phyloP scores from a whole-genome alignment of 257 asterid genomes.

The Catharanthus roseus region DNA sequence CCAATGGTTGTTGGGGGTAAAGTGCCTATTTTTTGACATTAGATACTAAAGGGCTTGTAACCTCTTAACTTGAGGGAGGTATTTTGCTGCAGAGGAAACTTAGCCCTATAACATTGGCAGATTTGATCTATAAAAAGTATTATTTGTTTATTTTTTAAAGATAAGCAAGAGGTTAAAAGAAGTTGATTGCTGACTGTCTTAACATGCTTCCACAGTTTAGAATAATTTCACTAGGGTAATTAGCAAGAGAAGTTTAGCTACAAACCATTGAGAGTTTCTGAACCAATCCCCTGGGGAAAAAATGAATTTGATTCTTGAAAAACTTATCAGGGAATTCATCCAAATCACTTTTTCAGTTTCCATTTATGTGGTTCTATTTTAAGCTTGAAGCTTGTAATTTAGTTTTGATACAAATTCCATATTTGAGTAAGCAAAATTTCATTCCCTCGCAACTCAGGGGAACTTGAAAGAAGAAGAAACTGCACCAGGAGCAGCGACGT shows the following conservation, averaged over 20 bases:
- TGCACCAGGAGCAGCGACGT: conserved; percentile 86
- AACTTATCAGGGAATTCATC: too few relatives aligned
- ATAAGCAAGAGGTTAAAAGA: too few relatives aligned
- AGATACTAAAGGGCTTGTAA: too few relatives aligned
- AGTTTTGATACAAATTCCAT: background rate
- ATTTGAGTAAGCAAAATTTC: background rate
- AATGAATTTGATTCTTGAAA: background rate
- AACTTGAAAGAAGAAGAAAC: conserved; percentile 72
- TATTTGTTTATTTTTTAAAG: too few relatives aligned
- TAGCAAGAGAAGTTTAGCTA: background rate
- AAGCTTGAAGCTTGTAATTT: background rate
- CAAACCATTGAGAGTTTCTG: background rate
- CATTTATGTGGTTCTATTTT: background rate
- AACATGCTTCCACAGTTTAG: background rate
- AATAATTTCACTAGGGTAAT: background rate
- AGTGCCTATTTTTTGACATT: too few relatives aligned
- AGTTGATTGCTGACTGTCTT: background rate
- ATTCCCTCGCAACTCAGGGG: conserved; percentile 33
- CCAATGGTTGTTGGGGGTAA: too few relatives aligned
- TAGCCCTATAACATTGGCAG: too few relatives aligned
- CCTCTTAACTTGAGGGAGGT: too few relatives aligned
- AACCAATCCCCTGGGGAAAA: background rate
- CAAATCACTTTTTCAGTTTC: background rate
- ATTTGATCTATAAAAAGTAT: too few relatives aligned
- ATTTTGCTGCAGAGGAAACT: too few relatives aligned